Percentiles rank a stretch among this genome's conserved stretches.
These are phyloP conservation scores for Ogataea chonburiensis DNA, from an alignment of 805 yeast genomes.

Conservation along the genomic window DNA sequence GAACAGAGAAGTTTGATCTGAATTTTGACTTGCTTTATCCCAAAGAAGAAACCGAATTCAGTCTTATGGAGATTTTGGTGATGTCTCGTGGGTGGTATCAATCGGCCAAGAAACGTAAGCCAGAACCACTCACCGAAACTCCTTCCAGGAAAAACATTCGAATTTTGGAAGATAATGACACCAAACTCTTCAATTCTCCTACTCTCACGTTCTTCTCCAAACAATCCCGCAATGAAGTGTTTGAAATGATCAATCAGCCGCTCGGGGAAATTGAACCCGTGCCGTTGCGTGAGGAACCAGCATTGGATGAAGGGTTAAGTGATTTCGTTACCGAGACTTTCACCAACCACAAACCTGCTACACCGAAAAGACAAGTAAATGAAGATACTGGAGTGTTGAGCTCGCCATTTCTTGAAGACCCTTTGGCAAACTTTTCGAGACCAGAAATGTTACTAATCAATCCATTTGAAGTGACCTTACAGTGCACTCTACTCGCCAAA, in stretches of 20 bases:
- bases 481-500: conserved; percentile 38
- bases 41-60: conserved; percentile 44
- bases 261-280: conserved; percentile 22
- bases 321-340: conserved; percentile 52
- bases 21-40: conserved; percentile 61
- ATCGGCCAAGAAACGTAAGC: conserved; percentile 14
- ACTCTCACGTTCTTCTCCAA: conserved; percentile 77
- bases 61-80: conserved; percentile 55
- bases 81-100: conserved; percentile 37
- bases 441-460: conserved; percentile 23
- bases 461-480: conserved; percentile 44
- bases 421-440: conserved; percentile 9
- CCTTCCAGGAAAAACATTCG: conserved; percentile 7
- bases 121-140: conserved; percentile 3
- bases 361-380: conserved; percentile 5
- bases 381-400: conserved; percentile 34
- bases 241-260: conserved; percentile 70
- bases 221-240: conserved; percentile 71
- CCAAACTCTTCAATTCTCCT: conserved; percentile 54
- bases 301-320: conserved; percentile 27
- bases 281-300: conserved; percentile 22
- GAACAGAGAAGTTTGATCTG: conserved; percentile 55
- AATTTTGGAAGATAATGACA: conserved; percentile 15
- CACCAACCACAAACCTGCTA: conserved; percentile 30
- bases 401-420: conserved; percentile 47